Conservation (phyloP, 495 filamentous ascomycete species). For the Friedmanniomyces endolithicus region DNA sequence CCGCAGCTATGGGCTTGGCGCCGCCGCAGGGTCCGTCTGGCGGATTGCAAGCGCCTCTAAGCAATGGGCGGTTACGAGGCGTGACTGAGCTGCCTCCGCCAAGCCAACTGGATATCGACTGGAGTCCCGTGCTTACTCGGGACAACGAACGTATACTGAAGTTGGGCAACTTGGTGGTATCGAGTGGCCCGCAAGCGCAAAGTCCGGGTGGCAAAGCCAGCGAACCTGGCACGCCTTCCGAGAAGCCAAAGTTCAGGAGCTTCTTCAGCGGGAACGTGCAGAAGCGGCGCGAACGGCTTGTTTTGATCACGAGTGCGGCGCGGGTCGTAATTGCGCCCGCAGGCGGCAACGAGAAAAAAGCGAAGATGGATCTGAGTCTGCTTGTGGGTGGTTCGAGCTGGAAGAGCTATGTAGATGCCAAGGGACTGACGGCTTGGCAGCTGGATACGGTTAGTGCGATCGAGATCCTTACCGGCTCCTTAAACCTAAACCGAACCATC, state of each 20-base stretch:
- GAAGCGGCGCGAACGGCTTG: conserved; percentile 86
- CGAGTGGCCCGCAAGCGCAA: conserved; percentile 56
- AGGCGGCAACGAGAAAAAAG: conserved; percentile 89
- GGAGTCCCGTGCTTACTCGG: conserved; percentile 88
- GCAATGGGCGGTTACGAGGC: conserved; percentile 48
- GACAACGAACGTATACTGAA: conserved; percentile 91
- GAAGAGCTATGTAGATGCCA: conserved; percentile 66
- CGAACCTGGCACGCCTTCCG: conserved; percentile 37
- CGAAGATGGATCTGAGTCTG: conserved; percentile 79
- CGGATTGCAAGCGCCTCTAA: background rate
- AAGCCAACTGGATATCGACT: conserved; percentile 94
- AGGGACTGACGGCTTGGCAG: conserved; percentile 76
- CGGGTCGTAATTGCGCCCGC: conserved; percentile 83
- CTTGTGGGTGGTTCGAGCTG: conserved; percentile 59
- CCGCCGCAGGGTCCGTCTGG: background rate
- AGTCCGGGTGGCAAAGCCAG: conserved; percentile 57
- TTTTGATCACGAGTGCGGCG: conserved; percentile 88
- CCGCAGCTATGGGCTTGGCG: conserved; percentile 27
- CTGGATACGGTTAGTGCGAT: conserved; percentile 72
- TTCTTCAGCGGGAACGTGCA: conserved; percentile 81
- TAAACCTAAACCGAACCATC: conserved; percentile 1
- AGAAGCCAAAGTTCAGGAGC: conserved; percentile 63
- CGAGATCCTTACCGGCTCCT: background rate
- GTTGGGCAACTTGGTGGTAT: conserved; percentile 76
- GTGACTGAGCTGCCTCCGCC: conserved; percentile 94